Evolutionary conservation across 2,329 filamentous ascomycete species (phyloP).

Genomic region (Cercospora berteroae): DNA sequence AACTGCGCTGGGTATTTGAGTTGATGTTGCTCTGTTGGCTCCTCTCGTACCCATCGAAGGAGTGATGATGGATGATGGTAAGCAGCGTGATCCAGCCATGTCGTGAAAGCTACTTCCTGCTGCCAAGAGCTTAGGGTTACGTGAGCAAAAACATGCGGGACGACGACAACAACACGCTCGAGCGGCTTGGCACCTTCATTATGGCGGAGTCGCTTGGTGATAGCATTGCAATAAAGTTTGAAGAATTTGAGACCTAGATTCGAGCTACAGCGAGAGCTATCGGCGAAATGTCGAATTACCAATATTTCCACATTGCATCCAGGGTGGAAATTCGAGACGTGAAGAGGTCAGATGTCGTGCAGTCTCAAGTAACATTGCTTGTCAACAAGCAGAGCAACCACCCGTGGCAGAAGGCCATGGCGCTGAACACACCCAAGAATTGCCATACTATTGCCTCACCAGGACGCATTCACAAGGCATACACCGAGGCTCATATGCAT

Average conservation of each 20-base stretch:
- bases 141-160: not conserved
- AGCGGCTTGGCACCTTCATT: not conserved
- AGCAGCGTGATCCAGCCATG: not conserved
- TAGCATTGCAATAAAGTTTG: no score
- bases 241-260: no score
- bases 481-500: not conserved
- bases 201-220: not conserved
- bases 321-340: not conserved
- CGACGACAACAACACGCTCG: not conserved
- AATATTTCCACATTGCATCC: not conserved
- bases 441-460: not conserved
- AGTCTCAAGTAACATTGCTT: not conserved
- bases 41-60: not conserved
- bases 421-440: not conserved
- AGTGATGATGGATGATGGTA: not conserved
- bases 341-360: no score
- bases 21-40: not conserved
- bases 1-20: no score
- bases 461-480: not conserved
- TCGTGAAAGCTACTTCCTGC: not conserved
- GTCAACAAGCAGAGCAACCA: not conserved
- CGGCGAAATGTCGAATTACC: not conserved
- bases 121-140: conserved; percentile 1
- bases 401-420: not conserved
- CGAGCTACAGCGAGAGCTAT: no score